Percentiles rank a stretch among this genome's conserved stretches.
phyloP scores from a whole-genome alignment of 257 asterid species.

The Rauvolfia tetraphylla region DNA sequence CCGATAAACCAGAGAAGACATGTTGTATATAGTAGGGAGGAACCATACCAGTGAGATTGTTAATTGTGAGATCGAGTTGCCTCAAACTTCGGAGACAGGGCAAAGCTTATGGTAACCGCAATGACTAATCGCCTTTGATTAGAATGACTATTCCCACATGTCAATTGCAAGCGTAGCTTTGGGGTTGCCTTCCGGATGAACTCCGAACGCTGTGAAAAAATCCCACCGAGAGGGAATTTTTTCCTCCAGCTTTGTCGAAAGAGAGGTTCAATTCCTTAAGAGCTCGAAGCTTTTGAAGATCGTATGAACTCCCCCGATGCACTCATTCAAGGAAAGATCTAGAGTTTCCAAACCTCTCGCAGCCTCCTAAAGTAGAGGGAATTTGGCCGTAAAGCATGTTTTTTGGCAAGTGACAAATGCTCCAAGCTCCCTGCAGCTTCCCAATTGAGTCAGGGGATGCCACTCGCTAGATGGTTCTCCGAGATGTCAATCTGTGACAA shows the following conservation, averaged over 20 bases:
- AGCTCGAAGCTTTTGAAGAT: conserved; percentile 27
- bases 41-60: conserved; percentile 42
- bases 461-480: too few species aligned
- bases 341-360: conserved; percentile 47
- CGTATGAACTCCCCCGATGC: conserved; percentile 29
- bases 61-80: conserved; percentile 48
- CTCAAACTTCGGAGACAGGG: conserved; percentile 32
- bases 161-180: conserved; percentile 29
- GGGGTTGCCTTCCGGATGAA: conserved; percentile 41
- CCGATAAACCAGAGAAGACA: conserved; percentile 41
- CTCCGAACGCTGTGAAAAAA: conserved; percentile 39
- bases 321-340: conserved; percentile 52
- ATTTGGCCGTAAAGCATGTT: too few species aligned
- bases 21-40: conserved; percentile 45
- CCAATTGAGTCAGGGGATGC: too few species aligned
- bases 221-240: conserved; percentile 36
- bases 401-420: too few species aligned
- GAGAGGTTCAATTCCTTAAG: conserved; percentile 48
- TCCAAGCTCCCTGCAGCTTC: too few species aligned
- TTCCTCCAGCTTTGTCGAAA: conserved; percentile 50
- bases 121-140: conserved; percentile 9
- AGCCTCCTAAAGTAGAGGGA: conserved; percentile 35
- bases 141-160: conserved; percentile 11
- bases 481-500: too few species aligned
- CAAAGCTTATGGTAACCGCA: background rate